Evolutionary conservation across 345 rosid genomes (phyloP), one percentile per base, ranked within the genome.

Genomic region (Hirschfeldia incana): DNA sequence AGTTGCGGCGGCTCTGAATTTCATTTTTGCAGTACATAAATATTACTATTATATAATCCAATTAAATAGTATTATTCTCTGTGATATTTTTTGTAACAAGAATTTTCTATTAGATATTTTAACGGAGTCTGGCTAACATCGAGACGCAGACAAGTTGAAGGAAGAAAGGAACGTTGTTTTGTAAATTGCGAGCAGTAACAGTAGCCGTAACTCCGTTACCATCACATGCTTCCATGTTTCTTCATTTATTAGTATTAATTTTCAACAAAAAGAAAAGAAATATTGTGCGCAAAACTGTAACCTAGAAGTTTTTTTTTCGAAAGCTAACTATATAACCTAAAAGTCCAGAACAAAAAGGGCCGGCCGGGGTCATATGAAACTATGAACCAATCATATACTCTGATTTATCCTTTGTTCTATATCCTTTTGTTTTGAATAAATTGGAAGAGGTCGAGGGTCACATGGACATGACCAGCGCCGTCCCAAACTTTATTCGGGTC

Each of bases 1-100:
- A 78, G 69, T 73, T 73, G 82, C 64, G 74, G 82, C 78, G 69
- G 74, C 82, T 79, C 78, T 67, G 74, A 67, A 8, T n/a, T 78
- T 62, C 34, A 49, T 26, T 46, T 11, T 46, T 46, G 16, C 55
- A 46, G 13, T 46, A 12, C 53, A 15, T 44, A 44, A 2, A 21
- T 21, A 21, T 21, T 11, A 44, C n/a, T 46, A 4, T 4, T 49
- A 3, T 16, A 44, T 34, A 21, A 5, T 42, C 63, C 11, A 33
- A 8, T 61, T 21, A 67, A 55, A 29, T 11, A 21, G 21, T 21
- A 21, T 21, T 21, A 76, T 2, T 57, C 39, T 72, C 16, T 65
- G 16, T 51, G 70, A 51, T 49, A 36, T 37, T 49, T 69, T 6
- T 6, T 37, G 27, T 15, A 27, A 17, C 29, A 39, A 49, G 13